These are phyloP conservation scores for Penicillium turbatum DNA, from an alignment of 495 filamentous ascomycete genomes.

Conservation along the genomic window DNA sequence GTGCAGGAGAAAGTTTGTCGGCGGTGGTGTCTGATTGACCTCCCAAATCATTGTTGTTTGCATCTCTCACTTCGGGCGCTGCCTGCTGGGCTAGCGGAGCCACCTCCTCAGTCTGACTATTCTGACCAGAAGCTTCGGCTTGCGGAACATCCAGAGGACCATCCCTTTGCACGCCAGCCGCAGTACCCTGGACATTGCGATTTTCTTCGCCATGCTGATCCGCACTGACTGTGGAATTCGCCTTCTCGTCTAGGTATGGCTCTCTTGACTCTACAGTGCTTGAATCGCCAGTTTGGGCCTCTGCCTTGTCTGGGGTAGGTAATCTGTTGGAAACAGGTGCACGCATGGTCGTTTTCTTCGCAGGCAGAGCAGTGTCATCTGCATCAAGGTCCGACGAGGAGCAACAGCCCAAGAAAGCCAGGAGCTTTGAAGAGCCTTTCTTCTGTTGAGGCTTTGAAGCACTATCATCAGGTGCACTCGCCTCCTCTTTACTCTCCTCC, in stretches of 20 bases:
- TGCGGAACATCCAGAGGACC: slow-evolving; percentile 17
- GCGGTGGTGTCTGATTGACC: slow-evolving; percentile 6
- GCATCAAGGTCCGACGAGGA: slow-evolving; percentile 59
- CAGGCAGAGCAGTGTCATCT: slow-evolving; percentile 56
- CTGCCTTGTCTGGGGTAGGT: slow-evolving; percentile 49
- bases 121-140: slow-evolving; percentile 11
- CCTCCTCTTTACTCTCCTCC: slow-evolving; percentile 31
- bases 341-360: slow-evolving; percentile 61
- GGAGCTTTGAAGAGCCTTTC: slow-evolving; percentile 46
- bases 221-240: slow-evolving; percentile 31
- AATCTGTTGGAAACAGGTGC: slow-evolving; percentile 52
- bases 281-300: slow-evolving; percentile 47
- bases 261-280: slow-evolving; percentile 57
- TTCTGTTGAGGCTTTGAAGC: slow-evolving; percentile 58
- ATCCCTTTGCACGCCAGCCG: slow-evolving; percentile 24
- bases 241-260: slow-evolving; percentile 51
- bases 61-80: slow-evolving; percentile 15
- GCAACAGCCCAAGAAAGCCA: slow-evolving; percentile 79
- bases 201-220: slow-evolving; percentile 38
- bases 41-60: slow-evolving; percentile 2
- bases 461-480: slow-evolving; percentile 28
- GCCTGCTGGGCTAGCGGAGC: neutral
- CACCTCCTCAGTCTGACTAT: slow-evolving; percentile 8
- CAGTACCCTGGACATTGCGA: slow-evolving; percentile 6
- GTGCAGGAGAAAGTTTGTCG: slow-evolving; percentile 11